Conservation (phyloP, 345 rosid species). For the Heritiera littoralis region DNA sequence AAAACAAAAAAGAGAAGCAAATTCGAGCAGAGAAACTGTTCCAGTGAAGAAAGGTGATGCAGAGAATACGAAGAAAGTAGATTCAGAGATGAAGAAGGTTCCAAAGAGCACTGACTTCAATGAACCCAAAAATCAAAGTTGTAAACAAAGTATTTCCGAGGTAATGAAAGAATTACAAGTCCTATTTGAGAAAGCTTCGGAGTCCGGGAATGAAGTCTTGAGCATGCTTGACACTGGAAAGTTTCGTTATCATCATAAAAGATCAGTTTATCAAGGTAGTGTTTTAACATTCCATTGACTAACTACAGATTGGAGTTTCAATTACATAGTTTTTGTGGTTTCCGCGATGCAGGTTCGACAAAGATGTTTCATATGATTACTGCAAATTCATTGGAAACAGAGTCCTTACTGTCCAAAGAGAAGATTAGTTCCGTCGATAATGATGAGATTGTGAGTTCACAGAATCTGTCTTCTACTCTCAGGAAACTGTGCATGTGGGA, state of each 20-base stretch:
- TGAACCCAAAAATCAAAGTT: constrained; percentile 25
- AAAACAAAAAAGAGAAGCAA: background rate
- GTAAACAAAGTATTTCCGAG: constrained; percentile 24
- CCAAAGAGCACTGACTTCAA: constrained; percentile 17
- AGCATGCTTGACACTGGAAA: constrained; percentile 44
- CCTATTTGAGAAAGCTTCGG: constrained; percentile 43
- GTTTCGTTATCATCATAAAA: constrained; percentile 35
- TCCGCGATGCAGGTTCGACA: constrained; percentile 26
- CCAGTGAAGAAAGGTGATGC: constrained; percentile 8
- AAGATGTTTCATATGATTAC: constrained; percentile 33
- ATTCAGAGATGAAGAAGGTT: constrained; percentile 14
- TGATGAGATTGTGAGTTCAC: constrained; percentile 30
- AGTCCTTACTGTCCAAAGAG: constrained; percentile 14
- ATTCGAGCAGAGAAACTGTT: background rate
- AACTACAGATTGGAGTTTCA: background rate
- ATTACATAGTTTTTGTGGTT: background rate
- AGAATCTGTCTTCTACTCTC: constrained; percentile 48
- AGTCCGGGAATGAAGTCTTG: constrained; percentile 42
- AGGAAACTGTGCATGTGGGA: constrained; percentile 62
- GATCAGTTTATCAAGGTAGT: constrained; percentile 36
- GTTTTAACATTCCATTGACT: background rate
- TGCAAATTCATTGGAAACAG: constrained; percentile 19
- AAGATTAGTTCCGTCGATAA: constrained; percentile 24
- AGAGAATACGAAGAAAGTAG: constrained; percentile 20
- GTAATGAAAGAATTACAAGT: constrained; percentile 37